Evolutionary conservation across 163 green algal genomes (phyloP).

Genomic region (Chlamydomonas reinhardtii): DNA sequence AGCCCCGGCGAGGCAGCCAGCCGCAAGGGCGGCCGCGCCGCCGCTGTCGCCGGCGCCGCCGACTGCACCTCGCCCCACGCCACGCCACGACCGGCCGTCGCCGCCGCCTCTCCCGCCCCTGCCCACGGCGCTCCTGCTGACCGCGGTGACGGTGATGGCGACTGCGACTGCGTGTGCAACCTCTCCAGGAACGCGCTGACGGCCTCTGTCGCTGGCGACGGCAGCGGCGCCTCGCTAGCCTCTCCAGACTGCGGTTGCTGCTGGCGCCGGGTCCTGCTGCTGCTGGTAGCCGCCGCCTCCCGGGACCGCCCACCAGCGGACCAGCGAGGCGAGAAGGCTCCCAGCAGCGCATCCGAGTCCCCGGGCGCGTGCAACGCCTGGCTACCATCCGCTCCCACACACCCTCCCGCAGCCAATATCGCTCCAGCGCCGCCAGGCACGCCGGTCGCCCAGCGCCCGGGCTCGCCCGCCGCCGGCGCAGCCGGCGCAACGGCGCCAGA

Average conservation of each 20-base stretch:
- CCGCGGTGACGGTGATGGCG: too few relatives aligned
- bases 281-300: background rate
- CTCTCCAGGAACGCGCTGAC: slow-evolving; percentile 10
- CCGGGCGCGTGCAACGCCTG: too few relatives aligned
- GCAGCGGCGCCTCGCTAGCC: background rate
- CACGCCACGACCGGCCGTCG: background rate
- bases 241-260: background rate
- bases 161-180: too few relatives aligned
- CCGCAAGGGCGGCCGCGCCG: background rate
- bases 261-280: background rate
- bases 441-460: too few relatives aligned
- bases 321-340: background rate
- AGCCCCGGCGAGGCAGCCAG: background rate
- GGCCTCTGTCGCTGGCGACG: background rate
- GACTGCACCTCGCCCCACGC: background rate
- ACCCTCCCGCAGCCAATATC: too few relatives aligned
- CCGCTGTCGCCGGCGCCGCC: background rate
- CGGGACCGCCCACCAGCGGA: too few relatives aligned
- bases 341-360: background rate
- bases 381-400: too few relatives aligned
- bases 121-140: too few relatives aligned
- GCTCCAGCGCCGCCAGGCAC: too few relatives aligned
- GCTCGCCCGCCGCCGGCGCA: too few relatives aligned
- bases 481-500: too few relatives aligned
- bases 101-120: background rate